Percentiles rank a stretch among this genome's conserved stretches.
Conservation (phyloP, 352 stramenopile species). For the Pythium periplocum region DNA sequence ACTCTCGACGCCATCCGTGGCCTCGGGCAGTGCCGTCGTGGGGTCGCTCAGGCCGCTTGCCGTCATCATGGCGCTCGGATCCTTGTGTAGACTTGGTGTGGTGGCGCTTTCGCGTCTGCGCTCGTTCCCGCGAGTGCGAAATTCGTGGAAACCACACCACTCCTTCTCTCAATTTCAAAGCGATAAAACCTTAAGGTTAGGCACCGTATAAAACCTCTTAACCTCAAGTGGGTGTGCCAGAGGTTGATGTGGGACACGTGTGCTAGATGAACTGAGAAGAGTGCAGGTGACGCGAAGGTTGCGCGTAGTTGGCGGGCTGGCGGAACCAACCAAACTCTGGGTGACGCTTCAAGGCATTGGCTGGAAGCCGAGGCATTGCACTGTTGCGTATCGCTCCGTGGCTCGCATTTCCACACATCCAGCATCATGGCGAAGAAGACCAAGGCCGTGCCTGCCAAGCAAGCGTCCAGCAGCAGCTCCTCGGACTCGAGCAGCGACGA, state of each 20-base stretch:
- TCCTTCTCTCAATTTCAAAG: neutral
- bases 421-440: constrained; percentile 36
- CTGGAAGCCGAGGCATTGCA: constrained; percentile 4
- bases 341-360: constrained; percentile 33
- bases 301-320: constrained; percentile 19
- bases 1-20: neutral
- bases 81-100: constrained; percentile 32
- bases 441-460: constrained; percentile 25
- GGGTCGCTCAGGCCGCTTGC: too few relatives aligned
- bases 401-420: neutral
- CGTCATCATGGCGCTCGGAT: neutral
- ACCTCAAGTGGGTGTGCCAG: neutral
- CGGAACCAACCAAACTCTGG: constrained; percentile 23
- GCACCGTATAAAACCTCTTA: constrained; percentile 6
- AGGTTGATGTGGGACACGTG: constrained; percentile 1
- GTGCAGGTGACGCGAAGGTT: constrained; percentile 15
- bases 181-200: constrained; percentile 9
- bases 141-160: constrained; percentile 19
- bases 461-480: constrained; percentile 27
- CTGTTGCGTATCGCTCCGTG: neutral
- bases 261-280: constrained; percentile 4
- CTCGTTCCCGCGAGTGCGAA: neutral
- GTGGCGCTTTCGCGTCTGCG: constrained; percentile 17
- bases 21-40: neutral
- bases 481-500: constrained; percentile 39